Conservation (phyloP, 495 filamentous ascomycete genomes). For the Hypomontagnella monticulosa region DNA sequence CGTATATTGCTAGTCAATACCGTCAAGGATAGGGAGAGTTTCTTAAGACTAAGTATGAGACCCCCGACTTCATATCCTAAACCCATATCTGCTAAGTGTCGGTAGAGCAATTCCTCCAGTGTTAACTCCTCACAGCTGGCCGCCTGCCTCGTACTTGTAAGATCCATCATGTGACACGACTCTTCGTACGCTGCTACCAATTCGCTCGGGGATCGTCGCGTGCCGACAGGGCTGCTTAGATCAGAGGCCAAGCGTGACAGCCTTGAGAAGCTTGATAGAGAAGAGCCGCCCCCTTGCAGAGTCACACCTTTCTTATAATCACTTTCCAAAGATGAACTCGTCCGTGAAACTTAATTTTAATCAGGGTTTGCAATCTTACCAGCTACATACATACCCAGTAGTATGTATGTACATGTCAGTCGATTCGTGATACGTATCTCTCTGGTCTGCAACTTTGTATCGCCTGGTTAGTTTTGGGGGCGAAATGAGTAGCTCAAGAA, state of each 20-base stretch:
- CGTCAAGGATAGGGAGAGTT: background rate
- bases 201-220: background rate
- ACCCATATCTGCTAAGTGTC: constrained; percentile 1
- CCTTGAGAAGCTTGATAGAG: constrained; percentile 17
- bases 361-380: constrained; percentile 3
- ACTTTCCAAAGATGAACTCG: constrained; percentile 8
- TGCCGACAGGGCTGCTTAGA: constrained; percentile 2
- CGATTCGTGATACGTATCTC: constrained; percentile 13
- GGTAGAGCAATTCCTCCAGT: constrained; percentile 1
- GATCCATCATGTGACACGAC: constrained; percentile 20
- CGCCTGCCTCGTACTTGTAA: constrained; percentile 6
- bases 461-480: constrained; percentile 20
- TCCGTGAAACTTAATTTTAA: constrained; percentile 8
- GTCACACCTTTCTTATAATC: background rate
- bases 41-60: background rate
- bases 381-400: no score
- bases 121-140: background rate
- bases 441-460: background rate
- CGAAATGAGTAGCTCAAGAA: background rate
- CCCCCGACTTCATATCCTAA: background rate
- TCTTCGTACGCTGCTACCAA: background rate
- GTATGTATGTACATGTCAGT: no score
- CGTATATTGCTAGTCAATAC: background rate
- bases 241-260: background rate
- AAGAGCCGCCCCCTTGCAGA: constrained; percentile 16